Evolutionary conservation across 768 basidiomycete genomes (phyloP), one percentile per base, ranked within the genome.

Genomic region (Terana coerulea): DNA sequence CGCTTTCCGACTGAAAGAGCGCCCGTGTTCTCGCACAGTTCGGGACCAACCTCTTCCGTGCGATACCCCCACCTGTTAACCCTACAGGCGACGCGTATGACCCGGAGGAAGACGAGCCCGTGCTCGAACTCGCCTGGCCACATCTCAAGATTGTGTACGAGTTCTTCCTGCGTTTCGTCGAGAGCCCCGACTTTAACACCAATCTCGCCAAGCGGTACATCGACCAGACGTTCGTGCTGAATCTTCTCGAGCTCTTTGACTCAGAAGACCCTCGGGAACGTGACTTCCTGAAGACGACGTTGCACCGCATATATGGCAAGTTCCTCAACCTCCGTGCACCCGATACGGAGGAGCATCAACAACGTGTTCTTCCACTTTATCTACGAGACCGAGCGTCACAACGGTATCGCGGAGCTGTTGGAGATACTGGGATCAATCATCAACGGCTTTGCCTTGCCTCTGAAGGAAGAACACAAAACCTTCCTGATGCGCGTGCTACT

Each of bases 81-180:
- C 97, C 97, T 5, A 90, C 85, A 11, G 97, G 97, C 48, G 97
- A 99, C 68, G 97, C 95, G 1, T 99, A 97, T 66, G 97, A 99
- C 67, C 97, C 97, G 19, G 97, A 99, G 71, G 97, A 99, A 72
- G 97, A 99, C 62, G 97, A 99, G 58, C 97, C 97, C 6, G 97
- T 99, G 2, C 80, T 99, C 53, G 97, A 99, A 67, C 88, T 98
- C 51, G 97, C 97, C 24, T 99, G 97, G 97, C 97, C 97, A 34
- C 97, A 99, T 69, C 80, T 99, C 51, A 95, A 99, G 69, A 95
- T 99, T 59, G 97, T 99, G 47, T 99, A 99, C 74, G 97, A 99
- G 70, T 98, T 99, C 72, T 99, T 99, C 82, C 85, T 99, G 28
- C 88, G 97, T 33, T 99, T 99, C 65, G 90, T 99, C 53, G 97